These are phyloP conservation scores for Balamuthia mandrillaris DNA, from an alignment of 208 protist species.

Conservation along the genomic window DNA sequence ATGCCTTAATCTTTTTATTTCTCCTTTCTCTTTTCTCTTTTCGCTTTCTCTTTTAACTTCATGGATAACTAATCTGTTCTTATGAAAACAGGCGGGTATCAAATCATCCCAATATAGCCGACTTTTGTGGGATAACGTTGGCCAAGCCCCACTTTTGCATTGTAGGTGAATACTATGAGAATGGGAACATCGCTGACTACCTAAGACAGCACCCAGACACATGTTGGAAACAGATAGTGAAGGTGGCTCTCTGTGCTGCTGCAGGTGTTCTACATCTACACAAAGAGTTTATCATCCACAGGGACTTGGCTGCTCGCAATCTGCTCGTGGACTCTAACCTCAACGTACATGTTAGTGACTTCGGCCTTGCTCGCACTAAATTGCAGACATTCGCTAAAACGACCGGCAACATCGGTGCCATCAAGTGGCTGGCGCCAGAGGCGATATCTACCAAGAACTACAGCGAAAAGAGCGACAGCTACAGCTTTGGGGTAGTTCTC, in stretches of 20 bases:
- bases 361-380: not conserved
- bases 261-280: not conserved
- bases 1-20: not conserved
- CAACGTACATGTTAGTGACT: not conserved
- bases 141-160: constrained; percentile 11
- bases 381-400: not conserved
- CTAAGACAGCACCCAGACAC: not conserved
- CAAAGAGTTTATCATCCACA: not conserved
- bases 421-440: constrained; percentile 13
- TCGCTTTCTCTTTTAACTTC: not conserved
- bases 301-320: not conserved
- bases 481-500: constrained; percentile 7
- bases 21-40: not conserved
- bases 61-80: not conserved
- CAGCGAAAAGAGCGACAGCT: not conserved
- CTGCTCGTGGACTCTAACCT: not conserved
- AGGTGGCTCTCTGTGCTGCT: not conserved
- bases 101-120: not conserved
- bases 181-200: not conserved
- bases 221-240: not conserved
- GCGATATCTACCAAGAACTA: not conserved
- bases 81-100: not conserved
- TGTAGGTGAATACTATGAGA: not conserved
- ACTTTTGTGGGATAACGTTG: not conserved
- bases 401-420: not conserved